Base-by-base conservation (phyloP, 2,329 filamentous ascomycete genomes). In the Fusarium goolgardi region DNA sequence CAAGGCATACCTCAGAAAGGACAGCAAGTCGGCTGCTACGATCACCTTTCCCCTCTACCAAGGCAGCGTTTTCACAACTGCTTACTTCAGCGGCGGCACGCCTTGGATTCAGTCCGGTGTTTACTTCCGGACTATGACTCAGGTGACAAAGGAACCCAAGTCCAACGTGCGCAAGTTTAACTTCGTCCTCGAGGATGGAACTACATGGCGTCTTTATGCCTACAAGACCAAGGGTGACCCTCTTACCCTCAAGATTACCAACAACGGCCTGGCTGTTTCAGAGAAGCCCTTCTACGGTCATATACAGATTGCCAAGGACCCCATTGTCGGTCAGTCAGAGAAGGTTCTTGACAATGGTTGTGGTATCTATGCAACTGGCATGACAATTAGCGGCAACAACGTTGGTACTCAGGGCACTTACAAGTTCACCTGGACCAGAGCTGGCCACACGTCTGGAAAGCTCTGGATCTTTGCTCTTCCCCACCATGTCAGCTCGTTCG, bases 21-120 rank as follows among this genome's bases (percentile, higher is more conserved):
- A 83, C 23, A 75, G 78, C n/a, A 81, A 81, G 4, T 83, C 85
- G 10, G 77, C 82, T 2, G 86, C 90, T 1, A 82, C 85, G 2
- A 85, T 98, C 21, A 90, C 87, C 0, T 93, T 97, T 68, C 94
- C 94, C 0, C 76, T 97, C 10, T 88, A 97, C 0, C 95, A 98
- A 75, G 96, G 96, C 13, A 96, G 96, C 88, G 90, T 88, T 0
- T 97, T 94, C 72, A 83, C 97, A 20, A 97, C 94, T 6, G 94
- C 85, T 1, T 78, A 91, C 20, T 98, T 94, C 78, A 84, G 83
- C 55, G 88, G 88, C 31, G 84, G 88, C 0, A 89, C 88, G 10
- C 95, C 95, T 1, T 75, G 90, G 6, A 84, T 98, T 43, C 89
- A 94, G 71, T 91, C 90, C 23, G 89, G 88, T 2, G 86, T 96